Percentiles rank a stretch among this genome's conserved stretches.
Evolutionary conservation across 2,329 filamentous ascomycete species (phyloP).

Genomic region (Penicillium nordicum): DNA sequence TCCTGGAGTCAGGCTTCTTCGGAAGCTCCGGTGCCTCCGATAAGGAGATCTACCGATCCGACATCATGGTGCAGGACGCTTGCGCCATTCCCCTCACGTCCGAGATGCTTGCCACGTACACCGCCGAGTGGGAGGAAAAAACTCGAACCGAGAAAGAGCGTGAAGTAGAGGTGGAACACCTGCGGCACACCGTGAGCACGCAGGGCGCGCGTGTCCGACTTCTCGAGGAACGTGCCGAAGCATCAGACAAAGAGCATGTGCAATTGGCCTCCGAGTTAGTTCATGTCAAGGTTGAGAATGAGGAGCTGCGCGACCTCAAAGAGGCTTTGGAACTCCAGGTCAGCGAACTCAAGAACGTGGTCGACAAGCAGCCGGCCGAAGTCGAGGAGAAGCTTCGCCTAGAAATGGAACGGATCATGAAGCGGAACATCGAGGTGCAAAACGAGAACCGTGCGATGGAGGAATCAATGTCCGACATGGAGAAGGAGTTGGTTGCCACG

Average conservation of each 20-base stretch:
- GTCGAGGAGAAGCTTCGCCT: slow-evolving; percentile 76
- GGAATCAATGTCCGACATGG: slow-evolving; percentile 86
- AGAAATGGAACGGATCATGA: slow-evolving; percentile 89
- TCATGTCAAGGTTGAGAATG: slow-evolving; percentile 87
- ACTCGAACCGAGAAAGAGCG: slow-evolving; percentile 76
- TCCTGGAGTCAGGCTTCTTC: slow-evolving; percentile 96
- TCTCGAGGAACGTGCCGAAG: slow-evolving; percentile 83
- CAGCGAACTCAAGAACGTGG: slow-evolving; percentile 76
- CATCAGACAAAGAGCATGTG: slow-evolving; percentile 85
- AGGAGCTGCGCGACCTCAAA: slow-evolving; percentile 82
- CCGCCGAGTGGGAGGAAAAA: slow-evolving; percentile 88
- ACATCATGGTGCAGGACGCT: slow-evolving; percentile 88
- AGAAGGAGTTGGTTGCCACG: slow-evolving; percentile 84
- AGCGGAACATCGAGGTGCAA: slow-evolving; percentile 87
- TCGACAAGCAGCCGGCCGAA: slow-evolving; percentile 85
- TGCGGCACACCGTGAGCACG: slow-evolving; percentile 64
- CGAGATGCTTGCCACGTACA: slow-evolving; percentile 76
- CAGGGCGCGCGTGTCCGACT: slow-evolving; percentile 74
- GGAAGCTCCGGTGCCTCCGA: slow-evolving; percentile 84
- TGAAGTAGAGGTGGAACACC: slow-evolving; percentile 72
- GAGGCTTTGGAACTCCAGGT: slow-evolving; percentile 84
- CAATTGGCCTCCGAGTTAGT: slow-evolving; percentile 88
- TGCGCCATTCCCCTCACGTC: slow-evolving; percentile 82
- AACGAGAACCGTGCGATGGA: slow-evolving; percentile 86
- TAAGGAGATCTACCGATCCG: slow-evolving; percentile 93